Percentiles rank a stretch among this genome's conserved stretches.
These are phyloP conservation scores for Nicotiana noctiflora DNA, from an alignment of 257 asterid species.

Conservation along the genomic window DNA sequence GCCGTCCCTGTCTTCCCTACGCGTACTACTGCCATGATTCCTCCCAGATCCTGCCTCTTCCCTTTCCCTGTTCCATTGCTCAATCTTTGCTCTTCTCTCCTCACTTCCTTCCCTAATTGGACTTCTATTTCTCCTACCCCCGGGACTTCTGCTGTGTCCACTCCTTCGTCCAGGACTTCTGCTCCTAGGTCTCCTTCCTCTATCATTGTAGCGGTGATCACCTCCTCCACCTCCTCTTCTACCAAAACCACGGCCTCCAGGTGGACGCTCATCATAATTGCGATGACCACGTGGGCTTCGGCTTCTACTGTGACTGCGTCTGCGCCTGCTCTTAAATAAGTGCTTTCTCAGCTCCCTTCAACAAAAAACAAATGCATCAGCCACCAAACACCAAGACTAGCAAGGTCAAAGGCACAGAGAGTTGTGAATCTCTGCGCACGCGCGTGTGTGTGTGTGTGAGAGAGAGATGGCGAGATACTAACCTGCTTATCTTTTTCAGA, in stretches of 20 bases:
- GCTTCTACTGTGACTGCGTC: constrained; percentile 72
- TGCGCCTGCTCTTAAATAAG: constrained; percentile 60
- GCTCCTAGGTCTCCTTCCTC: constrained; percentile 76
- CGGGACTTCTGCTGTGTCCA: constrained; percentile 74
- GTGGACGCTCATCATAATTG: constrained; percentile 42
- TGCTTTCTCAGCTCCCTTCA: constrained; percentile 69
- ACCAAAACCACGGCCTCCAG: constrained; percentile 46
- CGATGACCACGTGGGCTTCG: constrained; percentile 54
- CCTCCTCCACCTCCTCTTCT: constrained; percentile 38
- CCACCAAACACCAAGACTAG: neutral
- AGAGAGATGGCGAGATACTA: constrained; percentile 10
- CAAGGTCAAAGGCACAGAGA: neutral
- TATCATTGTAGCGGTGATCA: constrained; percentile 53
- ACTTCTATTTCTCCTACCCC: constrained; percentile 58
- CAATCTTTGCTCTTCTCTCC: constrained; percentile 80
- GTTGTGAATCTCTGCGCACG: neutral
- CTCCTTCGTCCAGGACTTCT: constrained; percentile 70
- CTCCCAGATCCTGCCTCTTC: constrained; percentile 18
- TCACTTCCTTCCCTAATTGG: constrained; percentile 64
- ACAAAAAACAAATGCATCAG: constrained; percentile 14
- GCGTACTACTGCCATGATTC: constrained; percentile 36
- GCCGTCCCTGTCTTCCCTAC: constrained; percentile 60
- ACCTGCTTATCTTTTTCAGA: constrained; percentile 83
- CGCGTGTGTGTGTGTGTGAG: too few species aligned
- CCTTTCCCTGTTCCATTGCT: constrained; percentile 62